Base-by-base conservation (phyloP, 1,284 basidiomycete species). In the Laetiporus sulphureus region DNA sequence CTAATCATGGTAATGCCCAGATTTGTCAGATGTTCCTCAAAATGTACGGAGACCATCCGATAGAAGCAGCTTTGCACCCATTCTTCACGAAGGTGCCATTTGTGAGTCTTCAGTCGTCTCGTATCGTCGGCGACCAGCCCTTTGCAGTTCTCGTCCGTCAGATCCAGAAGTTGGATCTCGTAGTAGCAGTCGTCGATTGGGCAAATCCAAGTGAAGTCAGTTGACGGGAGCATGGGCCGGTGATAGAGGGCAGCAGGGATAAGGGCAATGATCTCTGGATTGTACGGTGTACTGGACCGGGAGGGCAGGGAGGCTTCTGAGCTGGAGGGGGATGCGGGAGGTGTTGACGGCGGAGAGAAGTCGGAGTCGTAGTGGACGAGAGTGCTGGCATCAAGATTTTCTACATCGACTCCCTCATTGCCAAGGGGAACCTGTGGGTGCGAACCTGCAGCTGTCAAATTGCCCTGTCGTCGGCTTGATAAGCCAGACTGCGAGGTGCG, bases 331-430 rank as follows among this genome's bases (percentile, higher is more conserved):
- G 67, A 62, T 15, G 58, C 65, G 21, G 66, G 55, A 15, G 71
- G 55, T 16, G 71, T 66, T 1, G 75, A 75, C 3, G 54, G 50
- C 15, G 68, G 66, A 11, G 71, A 71, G 54, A 78, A 78, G 52
- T 79, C 77, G 16, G 45, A 37, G 47, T 71, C 72, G 45, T 75
- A 75, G 5, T 55, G 58, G 42, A 45, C 53, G 11, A 45, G 46
- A n/a, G 30, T 25, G 11, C 61, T 65, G 23, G 49, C 51, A 2
- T 60, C 51, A 15, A 55, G 27, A 39, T 49, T 33, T 19, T 42
- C 38, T 31, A 5, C 5, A 15, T 19, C 19, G 27, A 23, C 29
- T 19, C 7, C 15, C 36, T 42, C n/a, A 7, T 38, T 31, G 22
- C 32, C 36, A n/a, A n/a, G n/a, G n/a, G n/a, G n/a, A n/a, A n/a